Conservation (phyloP, 163 green algal species). For the Smithsoniella earleae region DNA sequence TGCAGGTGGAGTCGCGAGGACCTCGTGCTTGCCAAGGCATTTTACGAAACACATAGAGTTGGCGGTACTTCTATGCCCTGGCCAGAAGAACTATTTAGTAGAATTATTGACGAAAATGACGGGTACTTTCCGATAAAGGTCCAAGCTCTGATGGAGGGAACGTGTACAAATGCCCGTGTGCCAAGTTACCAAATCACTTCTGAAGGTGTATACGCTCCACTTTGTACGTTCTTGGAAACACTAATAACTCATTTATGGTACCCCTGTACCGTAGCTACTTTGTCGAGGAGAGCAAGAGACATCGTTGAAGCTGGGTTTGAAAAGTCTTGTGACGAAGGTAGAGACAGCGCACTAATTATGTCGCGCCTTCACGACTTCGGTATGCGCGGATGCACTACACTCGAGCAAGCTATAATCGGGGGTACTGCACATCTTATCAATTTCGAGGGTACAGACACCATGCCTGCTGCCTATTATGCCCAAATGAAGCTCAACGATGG, state of each 20-base stretch:
- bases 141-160: slow-evolving; percentile 72
- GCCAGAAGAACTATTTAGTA: slow-evolving; percentile 63
- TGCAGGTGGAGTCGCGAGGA: slow-evolving; percentile 30
- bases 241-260: slow-evolving; percentile 69
- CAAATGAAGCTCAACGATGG: slow-evolving; percentile 78
- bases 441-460: slow-evolving; percentile 80
- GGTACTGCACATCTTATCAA: slow-evolving; percentile 78
- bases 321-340: slow-evolving; percentile 49
- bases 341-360: slow-evolving; percentile 45
- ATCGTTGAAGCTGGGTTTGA: slow-evolving; percentile 70
- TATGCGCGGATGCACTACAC: slow-evolving; percentile 70
- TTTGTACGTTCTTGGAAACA: slow-evolving; percentile 86
- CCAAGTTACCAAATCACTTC: slow-evolving; percentile 82
- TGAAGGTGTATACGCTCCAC: slow-evolving; percentile 52
- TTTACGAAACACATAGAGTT: slow-evolving; percentile 56
- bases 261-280: slow-evolving; percentile 74
- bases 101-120: slow-evolving; percentile 74
- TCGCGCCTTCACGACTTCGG: slow-evolving; percentile 82
- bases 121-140: slow-evolving; percentile 81
- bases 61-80: slow-evolving; percentile 58
- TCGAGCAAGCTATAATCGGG: slow-evolving; percentile 79
- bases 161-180: slow-evolving; percentile 56
- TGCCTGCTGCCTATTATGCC: slow-evolving; percentile 78
- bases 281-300: slow-evolving; percentile 59
- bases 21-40: not conserved